Percentiles rank a stretch among this genome's conserved stretches.
These are phyloP conservation scores for Musa itinerans DNA, from an alignment of 176 grass and related monocot genomes.

Conservation along the genomic window DNA sequence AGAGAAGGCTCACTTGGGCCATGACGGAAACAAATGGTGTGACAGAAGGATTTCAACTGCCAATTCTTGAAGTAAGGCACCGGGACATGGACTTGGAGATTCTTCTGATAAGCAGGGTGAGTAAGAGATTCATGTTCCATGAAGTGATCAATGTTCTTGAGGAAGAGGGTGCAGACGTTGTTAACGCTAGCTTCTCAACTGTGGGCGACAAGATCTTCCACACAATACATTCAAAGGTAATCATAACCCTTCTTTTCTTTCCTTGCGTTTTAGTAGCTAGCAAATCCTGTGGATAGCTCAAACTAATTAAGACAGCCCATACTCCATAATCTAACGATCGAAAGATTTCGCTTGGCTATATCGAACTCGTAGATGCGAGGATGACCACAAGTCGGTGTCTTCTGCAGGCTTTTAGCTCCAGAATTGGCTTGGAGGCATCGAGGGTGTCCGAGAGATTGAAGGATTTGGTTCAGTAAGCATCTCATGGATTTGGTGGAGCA, in stretches of 20 bases:
- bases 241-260: not conserved
- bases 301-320: not conserved
- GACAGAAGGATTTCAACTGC: slow-evolving; percentile 7
- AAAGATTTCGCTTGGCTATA: no score
- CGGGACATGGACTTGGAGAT: slow-evolving; percentile 56
- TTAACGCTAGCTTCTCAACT: slow-evolving; percentile 66
- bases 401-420: slow-evolving; percentile 36
- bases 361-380: no score
- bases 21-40: not conserved
- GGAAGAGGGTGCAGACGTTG: slow-evolving; percentile 69
- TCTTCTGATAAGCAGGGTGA: slow-evolving; percentile 35
- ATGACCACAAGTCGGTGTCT: no score
- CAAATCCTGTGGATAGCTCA: no score
- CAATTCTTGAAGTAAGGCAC: slow-evolving; percentile 50
- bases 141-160: slow-evolving; percentile 68
- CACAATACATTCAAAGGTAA: slow-evolving; percentile 67
- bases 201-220: slow-evolving; percentile 66
- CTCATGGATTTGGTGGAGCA: no score
- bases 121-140: slow-evolving; percentile 44
- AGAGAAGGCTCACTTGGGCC: slow-evolving; percentile 5
- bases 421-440: slow-evolving; percentile 46
- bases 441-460: slow-evolving; percentile 40
- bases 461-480: slow-evolving; percentile 12
- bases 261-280: no score
- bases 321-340: not conserved